Evolutionary conservation across 805 yeast species (phyloP).

Genomic region (Hyphopichia homilentoma): DNA sequence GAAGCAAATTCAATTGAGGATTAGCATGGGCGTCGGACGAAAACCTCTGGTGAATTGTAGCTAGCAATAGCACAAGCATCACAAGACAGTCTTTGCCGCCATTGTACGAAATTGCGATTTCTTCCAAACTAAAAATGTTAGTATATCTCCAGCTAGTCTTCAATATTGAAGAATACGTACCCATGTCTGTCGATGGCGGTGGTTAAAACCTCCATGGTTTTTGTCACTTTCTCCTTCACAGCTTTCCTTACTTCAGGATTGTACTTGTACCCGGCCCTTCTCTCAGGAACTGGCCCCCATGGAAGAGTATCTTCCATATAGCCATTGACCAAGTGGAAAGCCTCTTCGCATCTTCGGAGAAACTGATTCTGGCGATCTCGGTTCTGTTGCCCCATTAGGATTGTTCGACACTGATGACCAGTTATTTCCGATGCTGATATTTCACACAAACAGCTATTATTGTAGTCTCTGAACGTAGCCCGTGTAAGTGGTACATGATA

Average conservation of each 20-base stretch:
- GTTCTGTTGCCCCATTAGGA: background rate
- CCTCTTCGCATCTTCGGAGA: constrained; percentile 24
- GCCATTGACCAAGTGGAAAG: constrained; percentile 27
- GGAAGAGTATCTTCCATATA: constrained; percentile 28
- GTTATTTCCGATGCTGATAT: background rate
- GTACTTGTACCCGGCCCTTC: constrained; percentile 16
- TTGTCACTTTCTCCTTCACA: constrained; percentile 25
- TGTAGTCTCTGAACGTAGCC: too few species aligned
- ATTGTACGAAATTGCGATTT: constrained; percentile 79
- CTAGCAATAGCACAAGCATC: constrained; percentile 70
- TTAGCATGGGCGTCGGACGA: constrained; percentile 9
- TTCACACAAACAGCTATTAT: too few species aligned
- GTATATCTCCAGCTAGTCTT: constrained; percentile 7
- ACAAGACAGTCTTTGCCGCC: constrained; percentile 98
- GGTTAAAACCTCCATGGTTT: constrained; percentile 25
- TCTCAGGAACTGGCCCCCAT: constrained; percentile 16
- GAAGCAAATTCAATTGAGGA: constrained; percentile 12
- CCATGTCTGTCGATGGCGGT: constrained; percentile 27
- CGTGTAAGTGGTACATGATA: too few species aligned
- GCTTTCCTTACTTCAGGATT: constrained; percentile 15
- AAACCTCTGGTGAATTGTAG: constrained; percentile 39
- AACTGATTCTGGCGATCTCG: constrained; percentile 9
- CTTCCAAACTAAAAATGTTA: constrained; percentile 29
- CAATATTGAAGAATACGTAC: constrained; percentile 17
- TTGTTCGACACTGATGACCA: background rate